Evolutionary conservation across 352 stramenopile species (phyloP).

Genomic region (Globisporangium heterothallicum): DNA sequence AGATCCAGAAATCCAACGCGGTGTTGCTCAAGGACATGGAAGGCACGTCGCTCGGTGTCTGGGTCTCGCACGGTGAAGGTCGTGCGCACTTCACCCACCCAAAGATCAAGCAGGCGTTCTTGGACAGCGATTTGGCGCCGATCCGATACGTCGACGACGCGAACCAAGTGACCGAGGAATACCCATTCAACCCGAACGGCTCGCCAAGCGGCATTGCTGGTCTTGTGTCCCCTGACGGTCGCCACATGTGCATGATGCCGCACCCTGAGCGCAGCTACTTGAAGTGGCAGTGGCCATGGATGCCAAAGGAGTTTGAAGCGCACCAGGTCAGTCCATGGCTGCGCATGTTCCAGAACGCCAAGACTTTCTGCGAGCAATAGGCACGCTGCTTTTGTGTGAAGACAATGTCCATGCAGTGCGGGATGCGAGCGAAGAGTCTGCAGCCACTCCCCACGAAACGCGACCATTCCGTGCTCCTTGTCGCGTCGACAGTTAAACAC

Average conservation of each 20-base stretch:
- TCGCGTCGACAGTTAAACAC: too few species aligned
- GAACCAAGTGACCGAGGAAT: conserved; percentile 92
- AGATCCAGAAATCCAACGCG: conserved; percentile 92
- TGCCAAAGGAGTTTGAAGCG: conserved; percentile 80
- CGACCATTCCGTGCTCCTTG: too few species aligned
- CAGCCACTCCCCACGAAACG: too few species aligned
- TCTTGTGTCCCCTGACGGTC: conserved; percentile 95
- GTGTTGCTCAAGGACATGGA: conserved; percentile 99
- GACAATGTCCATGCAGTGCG: too few species aligned
- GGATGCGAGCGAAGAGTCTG: too few species aligned
- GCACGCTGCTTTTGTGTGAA: too few species aligned
- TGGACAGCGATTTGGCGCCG: conserved; percentile 90
- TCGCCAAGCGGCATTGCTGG: conserved; percentile 95
- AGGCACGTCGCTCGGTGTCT: conserved; percentile 95
- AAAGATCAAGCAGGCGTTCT: conserved; percentile 83
- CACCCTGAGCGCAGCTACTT: conserved; percentile 98
- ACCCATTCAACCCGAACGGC: conserved; percentile 99
- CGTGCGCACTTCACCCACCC: conserved; percentile 95
- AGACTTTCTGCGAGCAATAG: conserved; percentile 92
- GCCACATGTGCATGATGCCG: conserved; percentile 99
- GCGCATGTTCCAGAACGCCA: conserved; percentile 98
- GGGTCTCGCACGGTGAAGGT: conserved; percentile 93
- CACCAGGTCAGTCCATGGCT: conserved; percentile 92
- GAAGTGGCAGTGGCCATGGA: conserved; percentile 97
- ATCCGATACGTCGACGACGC: conserved; percentile 97